Conservation (phyloP, 1,139 yeast species). For the Hyphopichia buzzinii region DNA sequence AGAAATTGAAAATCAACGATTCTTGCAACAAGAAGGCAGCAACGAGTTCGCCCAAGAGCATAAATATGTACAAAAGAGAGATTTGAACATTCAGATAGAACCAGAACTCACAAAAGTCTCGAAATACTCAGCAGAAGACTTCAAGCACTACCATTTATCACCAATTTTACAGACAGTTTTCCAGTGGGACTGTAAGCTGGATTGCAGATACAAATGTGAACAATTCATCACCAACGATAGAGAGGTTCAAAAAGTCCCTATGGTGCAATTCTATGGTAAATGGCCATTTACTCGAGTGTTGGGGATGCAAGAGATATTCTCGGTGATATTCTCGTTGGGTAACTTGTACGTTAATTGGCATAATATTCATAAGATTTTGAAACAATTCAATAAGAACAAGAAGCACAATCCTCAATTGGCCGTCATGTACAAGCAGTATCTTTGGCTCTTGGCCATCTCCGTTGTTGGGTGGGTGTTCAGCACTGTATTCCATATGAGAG, state of each 20-base stretch:
- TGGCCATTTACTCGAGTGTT: conserved; percentile 44
- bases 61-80: conserved; percentile 1
- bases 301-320: conserved; percentile 40
- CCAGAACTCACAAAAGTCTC: conserved; percentile 3
- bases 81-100: not conserved
- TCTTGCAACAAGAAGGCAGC: not conserved
- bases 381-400: conserved; percentile 23
- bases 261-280: conserved; percentile 46
- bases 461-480: conserved; percentile 42
- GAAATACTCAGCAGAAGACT: conserved; percentile 13
- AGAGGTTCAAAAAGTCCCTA: conserved; percentile 15
- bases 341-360: conserved; percentile 37
- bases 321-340: conserved; percentile 36
- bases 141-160: conserved; percentile 12
- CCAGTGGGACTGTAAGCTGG: conserved; percentile 38
- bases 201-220: conserved; percentile 44
- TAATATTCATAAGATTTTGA: conserved; percentile 26
- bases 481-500: conserved; percentile 40
- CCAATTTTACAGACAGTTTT: conserved; percentile 18
- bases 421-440: conserved; percentile 32
- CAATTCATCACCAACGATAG: conserved; percentile 33
- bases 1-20: conserved; percentile 4
- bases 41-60: conserved; percentile 3
- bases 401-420: conserved; percentile 13
- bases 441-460: conserved; percentile 26